Evolutionary conservation across 805 yeast species (phyloP), one percentile per base, ranked within the genome.

Genomic region (Wickerhamomyces bisporus): DNA sequence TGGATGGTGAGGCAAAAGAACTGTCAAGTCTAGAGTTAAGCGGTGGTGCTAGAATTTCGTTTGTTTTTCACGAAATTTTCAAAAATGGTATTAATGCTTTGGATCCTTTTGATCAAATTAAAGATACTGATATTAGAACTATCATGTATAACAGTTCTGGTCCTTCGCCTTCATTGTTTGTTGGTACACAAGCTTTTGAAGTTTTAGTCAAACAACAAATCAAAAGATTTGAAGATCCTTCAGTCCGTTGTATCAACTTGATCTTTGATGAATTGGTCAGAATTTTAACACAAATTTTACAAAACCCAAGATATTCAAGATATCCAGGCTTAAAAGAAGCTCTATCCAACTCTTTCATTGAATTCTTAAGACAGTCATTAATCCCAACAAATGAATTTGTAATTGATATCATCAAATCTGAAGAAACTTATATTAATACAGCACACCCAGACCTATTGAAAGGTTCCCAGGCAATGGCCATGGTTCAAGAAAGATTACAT

Each of bases 11-110:
- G 61, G 82, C 93, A 19, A 85, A 78, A 61, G 98, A 93, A 55
- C 70, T 93, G 48, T 79, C 94, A 8, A 79, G 89, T 9, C 77
- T 81, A 54, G 98, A 93, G 66, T 75, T 93, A 50, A 84, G 95
- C 48, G 98, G 98, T 59, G 98, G 96, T 64, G 98, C 98, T 0
- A 84, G 98, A 73, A 85, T 91, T 45, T 81, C 95, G 23, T 93
- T 88, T 69, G 98, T 91, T 15, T 93, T 91, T 70, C 98, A 91
- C 61, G 98, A 91, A 67, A 84, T 93, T 41, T 91, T 79, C 70
- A 82, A 91, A 58, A 89, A 86, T 60, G 98, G 98, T 66, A 74
- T 91, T 39, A 77, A 78, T 57, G 85, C 96, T 0, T 71, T 91
- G 41, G 98, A 91, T 62, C 98, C 98, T 35, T 93, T 87, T 61